These are phyloP conservation scores for Sphaerulina vaccinii DNA, from an alignment of 2,329 filamentous ascomycete species.

Conservation along the genomic window DNA sequence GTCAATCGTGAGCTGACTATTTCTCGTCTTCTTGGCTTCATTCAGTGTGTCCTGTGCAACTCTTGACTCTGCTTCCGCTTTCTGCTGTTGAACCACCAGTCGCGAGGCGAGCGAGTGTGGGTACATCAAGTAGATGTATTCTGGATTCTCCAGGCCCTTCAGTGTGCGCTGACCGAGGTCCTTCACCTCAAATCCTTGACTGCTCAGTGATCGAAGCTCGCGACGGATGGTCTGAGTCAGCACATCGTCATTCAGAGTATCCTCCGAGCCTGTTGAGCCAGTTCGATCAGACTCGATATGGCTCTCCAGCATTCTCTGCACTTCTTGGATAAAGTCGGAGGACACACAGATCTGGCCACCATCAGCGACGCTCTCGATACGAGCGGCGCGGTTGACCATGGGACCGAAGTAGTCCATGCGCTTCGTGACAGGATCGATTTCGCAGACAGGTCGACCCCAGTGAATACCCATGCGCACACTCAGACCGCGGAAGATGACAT, in stretches of 20 bases:
- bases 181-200: slow-evolving; percentile 94
- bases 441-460: slow-evolving; percentile 90
- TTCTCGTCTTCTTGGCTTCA: slow-evolving; percentile 56
- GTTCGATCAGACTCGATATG: slow-evolving; percentile 81
- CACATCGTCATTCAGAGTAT: slow-evolving; percentile 72
- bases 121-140: slow-evolving; percentile 93
- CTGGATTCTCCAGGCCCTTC: slow-evolving; percentile 95
- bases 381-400: slow-evolving; percentile 96
- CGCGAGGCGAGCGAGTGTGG: slow-evolving; percentile 83
- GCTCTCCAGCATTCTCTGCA: slow-evolving; percentile 83
- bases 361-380: slow-evolving; percentile 91
- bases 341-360: slow-evolving; percentile 97
- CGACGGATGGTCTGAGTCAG: slow-evolving; percentile 76
- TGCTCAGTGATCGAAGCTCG: slow-evolving; percentile 81
- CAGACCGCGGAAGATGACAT: slow-evolving; percentile 86
- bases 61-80: slow-evolving; percentile 43
- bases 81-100: slow-evolving; percentile 65
- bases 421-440: slow-evolving; percentile 91
- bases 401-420: slow-evolving; percentile 99
- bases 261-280: slow-evolving; percentile 68
- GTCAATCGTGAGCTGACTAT: slow-evolving; percentile 71
- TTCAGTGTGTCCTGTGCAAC: slow-evolving; percentile 33
- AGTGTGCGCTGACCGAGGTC: slow-evolving; percentile 92
- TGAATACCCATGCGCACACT: slow-evolving; percentile 98
- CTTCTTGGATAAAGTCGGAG: slow-evolving; percentile 94